Conservation (phyloP, 139 green algal species). For the Chlorella vulgaris region DNA sequence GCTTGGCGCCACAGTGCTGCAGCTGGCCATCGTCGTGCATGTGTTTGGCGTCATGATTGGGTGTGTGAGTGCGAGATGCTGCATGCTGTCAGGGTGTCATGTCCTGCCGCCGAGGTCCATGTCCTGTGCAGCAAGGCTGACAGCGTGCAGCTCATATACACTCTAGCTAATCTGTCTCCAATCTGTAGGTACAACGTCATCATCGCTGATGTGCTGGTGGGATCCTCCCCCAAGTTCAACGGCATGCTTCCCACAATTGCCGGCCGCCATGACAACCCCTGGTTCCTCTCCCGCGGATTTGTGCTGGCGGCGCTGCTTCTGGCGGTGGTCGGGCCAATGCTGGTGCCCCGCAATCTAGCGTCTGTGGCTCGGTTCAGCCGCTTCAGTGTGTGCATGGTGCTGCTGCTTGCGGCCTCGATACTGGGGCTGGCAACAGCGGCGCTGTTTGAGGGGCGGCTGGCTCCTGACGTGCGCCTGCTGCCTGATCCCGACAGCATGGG, state of each 20-base stretch:
- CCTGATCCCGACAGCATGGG: neutral
- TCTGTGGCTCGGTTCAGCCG: conserved; percentile 28
- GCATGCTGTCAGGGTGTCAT: no score
- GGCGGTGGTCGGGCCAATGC: conserved; percentile 32
- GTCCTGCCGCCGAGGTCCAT: no score
- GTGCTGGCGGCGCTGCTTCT: conserved; percentile 16
- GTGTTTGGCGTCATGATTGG: conserved; percentile 21
- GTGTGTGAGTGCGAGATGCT: neutral
- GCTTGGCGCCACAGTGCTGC: conserved; percentile 12
- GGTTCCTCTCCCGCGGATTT: conserved; percentile 7
- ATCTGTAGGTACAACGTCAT: conserved; percentile 42
- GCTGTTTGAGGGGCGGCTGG: conserved; percentile 14
- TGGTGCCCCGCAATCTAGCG: conserved; percentile 38
- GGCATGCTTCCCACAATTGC: conserved; percentile 31
- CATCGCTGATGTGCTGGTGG: conserved; percentile 42
- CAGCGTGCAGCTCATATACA: no score
- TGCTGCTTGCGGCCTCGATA: conserved; percentile 30
- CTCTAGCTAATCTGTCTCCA: neutral
- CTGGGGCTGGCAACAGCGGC: conserved; percentile 27
- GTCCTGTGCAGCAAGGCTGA: no score
- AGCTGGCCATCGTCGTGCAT: conserved; percentile 40
- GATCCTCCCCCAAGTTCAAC: neutral
- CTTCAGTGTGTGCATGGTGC: conserved; percentile 36
- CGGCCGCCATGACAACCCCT: conserved; percentile 26
- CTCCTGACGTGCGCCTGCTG: conserved; percentile 22